Conservation (phyloP, 768 basidiomycete genomes). For the Harrya chromipes region DNA sequence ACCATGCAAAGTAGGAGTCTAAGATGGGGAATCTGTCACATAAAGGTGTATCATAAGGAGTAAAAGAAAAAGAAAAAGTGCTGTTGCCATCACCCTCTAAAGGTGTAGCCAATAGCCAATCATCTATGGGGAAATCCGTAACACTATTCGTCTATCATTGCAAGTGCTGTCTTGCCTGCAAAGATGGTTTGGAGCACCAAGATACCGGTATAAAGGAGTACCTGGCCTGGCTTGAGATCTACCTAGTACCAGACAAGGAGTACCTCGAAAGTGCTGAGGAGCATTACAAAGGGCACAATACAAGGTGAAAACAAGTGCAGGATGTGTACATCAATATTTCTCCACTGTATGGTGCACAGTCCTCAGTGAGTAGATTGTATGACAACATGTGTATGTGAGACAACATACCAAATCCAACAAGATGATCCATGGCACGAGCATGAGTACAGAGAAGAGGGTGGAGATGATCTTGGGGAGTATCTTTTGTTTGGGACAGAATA, state of each 20-base stretch:
- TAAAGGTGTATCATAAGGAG: no score
- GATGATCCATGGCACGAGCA: conserved; percentile 73
- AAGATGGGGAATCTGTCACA: no score
- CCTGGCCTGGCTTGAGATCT: conserved; percentile 75
- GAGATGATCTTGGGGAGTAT: conserved; percentile 68
- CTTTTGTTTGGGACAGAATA: conserved; percentile 78
- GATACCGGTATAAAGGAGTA: conserved; percentile 67
- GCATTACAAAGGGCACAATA: conserved; percentile 66
- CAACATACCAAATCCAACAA: conserved; percentile 65
- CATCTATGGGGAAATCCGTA: no score
- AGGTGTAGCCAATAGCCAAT: no score
- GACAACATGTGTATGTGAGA: neutral
- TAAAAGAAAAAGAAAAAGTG: no score
- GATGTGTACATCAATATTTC: conserved; percentile 53
- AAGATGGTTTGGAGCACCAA: conserved; percentile 63
- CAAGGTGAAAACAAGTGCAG: conserved; percentile 64
- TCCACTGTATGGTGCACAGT: conserved; percentile 49
- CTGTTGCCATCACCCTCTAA: no score
- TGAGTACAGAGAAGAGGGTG: conserved; percentile 57
- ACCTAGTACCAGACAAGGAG: conserved; percentile 92
- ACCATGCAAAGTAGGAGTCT: no score
- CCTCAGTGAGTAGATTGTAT: neutral
- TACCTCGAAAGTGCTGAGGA: conserved; percentile 73
- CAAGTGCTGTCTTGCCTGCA: conserved; percentile 70
- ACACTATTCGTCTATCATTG: conserved; percentile 56